Conservation (phyloP, 108 stramenopile species). For the Nitzschia inconspicua region DNA sequence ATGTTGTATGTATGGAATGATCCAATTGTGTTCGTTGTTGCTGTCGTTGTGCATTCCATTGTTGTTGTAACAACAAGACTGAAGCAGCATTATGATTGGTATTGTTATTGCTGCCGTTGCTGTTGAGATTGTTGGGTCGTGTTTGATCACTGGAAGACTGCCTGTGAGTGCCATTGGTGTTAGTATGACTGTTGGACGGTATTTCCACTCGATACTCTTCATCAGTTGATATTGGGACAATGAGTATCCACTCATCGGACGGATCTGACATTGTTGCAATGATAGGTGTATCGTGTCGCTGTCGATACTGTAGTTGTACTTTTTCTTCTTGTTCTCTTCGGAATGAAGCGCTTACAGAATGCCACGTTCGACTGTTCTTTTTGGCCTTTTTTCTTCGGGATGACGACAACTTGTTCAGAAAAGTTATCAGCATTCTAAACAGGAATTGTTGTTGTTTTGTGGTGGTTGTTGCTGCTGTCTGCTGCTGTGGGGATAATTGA, state of each 20-base stretch:
- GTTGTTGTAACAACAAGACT: conserved; percentile 15
- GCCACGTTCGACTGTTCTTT: neutral
- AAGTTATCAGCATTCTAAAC: conserved; percentile 11
- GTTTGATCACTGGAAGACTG: neutral
- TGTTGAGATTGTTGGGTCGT: neutral
- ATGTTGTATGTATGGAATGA: conserved; percentile 42
- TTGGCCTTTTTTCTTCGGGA: neutral
- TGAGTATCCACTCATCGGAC: conserved; percentile 4
- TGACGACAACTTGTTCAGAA: conserved; percentile 17
- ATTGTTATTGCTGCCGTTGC: neutral
- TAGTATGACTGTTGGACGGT: neutral
- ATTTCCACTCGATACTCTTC: conserved; percentile 1
- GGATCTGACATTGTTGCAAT: neutral
- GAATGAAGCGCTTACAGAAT: neutral
- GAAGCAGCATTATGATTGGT: conserved; percentile 9
- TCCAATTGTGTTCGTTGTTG: conserved; percentile 22
- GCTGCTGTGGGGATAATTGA: too few species aligned
- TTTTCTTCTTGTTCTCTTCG: neutral
- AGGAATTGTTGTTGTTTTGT: too few species aligned
- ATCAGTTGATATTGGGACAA: conserved; percentile 1
- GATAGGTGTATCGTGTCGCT: neutral
- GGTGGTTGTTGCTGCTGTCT: too few species aligned
- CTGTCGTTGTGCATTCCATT: neutral
- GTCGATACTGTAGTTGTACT: neutral
- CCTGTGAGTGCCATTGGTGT: neutral